Percentiles rank a stretch among this genome's conserved stretches.
Evolutionary conservation across 306 rosid genomes (phyloP).

Genomic region (Cucumis sativus): DNA sequence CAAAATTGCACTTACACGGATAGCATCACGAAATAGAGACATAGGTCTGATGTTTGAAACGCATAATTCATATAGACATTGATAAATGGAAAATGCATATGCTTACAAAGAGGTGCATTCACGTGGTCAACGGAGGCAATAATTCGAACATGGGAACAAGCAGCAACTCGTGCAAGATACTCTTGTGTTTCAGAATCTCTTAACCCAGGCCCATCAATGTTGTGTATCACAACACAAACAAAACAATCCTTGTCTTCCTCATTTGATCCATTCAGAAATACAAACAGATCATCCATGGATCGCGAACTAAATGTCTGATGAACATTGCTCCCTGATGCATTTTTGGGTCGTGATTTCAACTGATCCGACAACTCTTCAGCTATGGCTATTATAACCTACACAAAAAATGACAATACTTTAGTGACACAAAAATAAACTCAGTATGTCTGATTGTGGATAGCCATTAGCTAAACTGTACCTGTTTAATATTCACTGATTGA

Average conservation of each 20-base stretch:
- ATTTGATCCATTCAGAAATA: slow-evolving; percentile 49
- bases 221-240: slow-evolving; percentile 59
- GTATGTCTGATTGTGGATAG: background rate
- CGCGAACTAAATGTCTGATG: slow-evolving; percentile 50
- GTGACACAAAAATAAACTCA: background rate
- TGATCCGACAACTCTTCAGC: slow-evolving; percentile 70
- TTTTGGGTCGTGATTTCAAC: slow-evolving; percentile 33
- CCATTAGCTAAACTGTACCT: slow-evolving; percentile 28
- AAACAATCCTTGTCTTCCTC: slow-evolving; percentile 33
- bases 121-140: slow-evolving; percentile 80
- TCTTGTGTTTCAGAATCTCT: slow-evolving; percentile 79
- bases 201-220: slow-evolving; percentile 85
- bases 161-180: slow-evolving; percentile 62
- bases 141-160: slow-evolving; percentile 56
- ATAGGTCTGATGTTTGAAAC: background rate
- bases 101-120: slow-evolving; percentile 77
- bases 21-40: background rate
- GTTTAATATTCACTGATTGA: slow-evolving; percentile 64
- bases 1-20: background rate
- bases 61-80: background rate
- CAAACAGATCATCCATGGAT: slow-evolving; percentile 70
- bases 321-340: slow-evolving; percentile 24
- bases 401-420: background rate
- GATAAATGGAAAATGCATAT: background rate
- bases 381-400: slow-evolving; percentile 55